phyloP scores from a whole-genome alignment of 2,329 filamentous ascomycete genomes.

The Remersonia thermophila region DNA sequence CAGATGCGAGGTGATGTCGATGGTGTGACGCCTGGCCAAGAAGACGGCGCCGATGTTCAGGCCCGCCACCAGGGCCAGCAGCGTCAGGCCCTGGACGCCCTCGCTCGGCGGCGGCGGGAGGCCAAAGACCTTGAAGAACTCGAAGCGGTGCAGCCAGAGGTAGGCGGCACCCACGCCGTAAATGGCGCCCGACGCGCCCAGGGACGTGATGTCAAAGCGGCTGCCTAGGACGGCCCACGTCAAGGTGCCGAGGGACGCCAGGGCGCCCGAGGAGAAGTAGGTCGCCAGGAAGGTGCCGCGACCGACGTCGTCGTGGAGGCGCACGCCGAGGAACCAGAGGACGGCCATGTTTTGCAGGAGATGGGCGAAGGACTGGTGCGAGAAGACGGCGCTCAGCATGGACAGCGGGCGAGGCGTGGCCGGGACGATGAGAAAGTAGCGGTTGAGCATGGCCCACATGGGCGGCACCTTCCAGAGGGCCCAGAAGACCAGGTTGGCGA shows the following conservation, averaged over 20 bases:
- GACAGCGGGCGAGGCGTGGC: conserved; percentile 51
- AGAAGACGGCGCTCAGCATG: conserved; percentile 54
- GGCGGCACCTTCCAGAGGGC: conserved; percentile 51
- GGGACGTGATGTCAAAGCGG: conserved; percentile 35
- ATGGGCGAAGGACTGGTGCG: conserved; percentile 52
- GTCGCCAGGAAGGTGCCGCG: conserved; percentile 57
- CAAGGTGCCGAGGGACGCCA: conserved; percentile 49
- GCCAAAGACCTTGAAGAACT: conserved; percentile 45
- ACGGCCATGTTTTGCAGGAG: conserved; percentile 51
- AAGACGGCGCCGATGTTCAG: conserved; percentile 37
- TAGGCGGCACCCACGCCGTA: conserved; percentile 50
- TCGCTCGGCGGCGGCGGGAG: conserved; percentile 40
- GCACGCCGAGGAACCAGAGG: conserved; percentile 53
- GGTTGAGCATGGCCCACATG: conserved; percentile 54
- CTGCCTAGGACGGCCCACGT: conserved; percentile 33
- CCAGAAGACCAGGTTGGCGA: conserved; percentile 45
- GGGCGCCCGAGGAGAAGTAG: conserved; percentile 45
- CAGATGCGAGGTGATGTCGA: conserved; percentile 43
- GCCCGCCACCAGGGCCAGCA: conserved; percentile 38
- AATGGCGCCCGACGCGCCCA: conserved; percentile 56
- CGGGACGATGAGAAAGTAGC: conserved; percentile 52
- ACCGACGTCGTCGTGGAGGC: conserved; percentile 58
- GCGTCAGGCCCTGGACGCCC: conserved; percentile 41
- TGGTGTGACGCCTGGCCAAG: conserved; percentile 28
- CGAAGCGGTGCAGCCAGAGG: conserved; percentile 45